Percentiles rank a stretch among this genome's conserved stretches.
These are phyloP conservation scores for Limnanthes douglasii DNA, from an alignment of 345 rosid species.

Conservation along the genomic window DNA sequence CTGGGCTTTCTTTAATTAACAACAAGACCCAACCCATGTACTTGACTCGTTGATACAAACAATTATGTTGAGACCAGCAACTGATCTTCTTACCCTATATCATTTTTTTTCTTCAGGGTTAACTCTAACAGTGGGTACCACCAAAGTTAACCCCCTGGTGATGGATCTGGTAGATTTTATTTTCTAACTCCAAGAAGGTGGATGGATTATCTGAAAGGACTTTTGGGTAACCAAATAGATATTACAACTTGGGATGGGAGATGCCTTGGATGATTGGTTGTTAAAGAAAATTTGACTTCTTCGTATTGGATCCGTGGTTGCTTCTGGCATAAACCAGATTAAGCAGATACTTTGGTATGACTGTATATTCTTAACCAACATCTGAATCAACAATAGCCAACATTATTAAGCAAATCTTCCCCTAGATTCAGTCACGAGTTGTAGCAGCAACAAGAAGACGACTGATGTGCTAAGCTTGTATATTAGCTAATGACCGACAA, in stretches of 20 bases:
- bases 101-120: too few species aligned
- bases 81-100: too few species aligned
- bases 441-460: constrained; percentile 57
- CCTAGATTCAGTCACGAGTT: constrained; percentile 32
- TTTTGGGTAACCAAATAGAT: constrained; percentile 99
- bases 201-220: constrained; percentile 99
- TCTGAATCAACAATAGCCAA: constrained; percentile 45
- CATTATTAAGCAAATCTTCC: constrained; percentile 15
- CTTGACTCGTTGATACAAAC: too few species aligned
- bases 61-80: too few species aligned
- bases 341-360: constrained; percentile 99
- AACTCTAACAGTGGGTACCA: constrained; percentile 99
- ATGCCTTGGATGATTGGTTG: constrained; percentile 98
- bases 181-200: constrained; percentile 94
- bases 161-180: constrained; percentile 85
- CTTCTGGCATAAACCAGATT: constrained; percentile 73
- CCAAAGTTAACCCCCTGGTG: constrained; percentile 71
- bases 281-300: constrained; percentile 82
- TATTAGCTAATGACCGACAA: constrained; percentile 81
- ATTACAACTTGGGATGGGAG: constrained; percentile 98
- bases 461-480: constrained; percentile 76
- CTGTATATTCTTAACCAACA: constrained; percentile 89
- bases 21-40: too few species aligned
- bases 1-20: too few species aligned
- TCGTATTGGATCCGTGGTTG: constrained; percentile 72